Evolutionary conservation across 768 basidiomycete genomes (phyloP), one percentile per base, ranked within the genome.

Genomic region (Mycena vulgaris): DNA sequence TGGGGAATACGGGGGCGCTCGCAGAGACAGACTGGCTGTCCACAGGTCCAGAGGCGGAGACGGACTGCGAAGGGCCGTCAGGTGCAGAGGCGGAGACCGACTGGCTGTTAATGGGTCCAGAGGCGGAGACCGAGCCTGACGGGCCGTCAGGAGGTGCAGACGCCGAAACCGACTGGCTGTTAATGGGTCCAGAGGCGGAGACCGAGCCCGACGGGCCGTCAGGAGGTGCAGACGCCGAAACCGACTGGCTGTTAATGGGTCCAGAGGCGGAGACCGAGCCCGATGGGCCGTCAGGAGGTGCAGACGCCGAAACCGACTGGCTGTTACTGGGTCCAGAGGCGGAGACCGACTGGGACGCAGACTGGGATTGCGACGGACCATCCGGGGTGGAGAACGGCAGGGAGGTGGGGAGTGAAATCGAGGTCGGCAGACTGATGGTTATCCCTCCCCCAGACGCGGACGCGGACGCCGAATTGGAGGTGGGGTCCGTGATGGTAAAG

Each of bases 401-500:
- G 4, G 48, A 30, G 28, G 21, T 28, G 42, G 27, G n/a, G n/a
- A n/a, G n/a, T n/a, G n/a, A n/a, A n/a, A n/a, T n/a, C n/a, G n/a
- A 25, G 69, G 63, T 21, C 33, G 37, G 30, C 14, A 48, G 14
- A 27, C 47, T 48, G 17, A 33, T 30, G 35, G 39, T 28, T 57
- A 35, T 33, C 27, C 39, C 67, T 9, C 47, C 51, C 11, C 17
- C 45, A 16, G 35, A 66, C 13, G 17, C 39, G 19, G 31, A 59
- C 28, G 39, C 58, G 49, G 30, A 67, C 27, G 42, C 27, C 52
- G 48, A n/a, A n/a, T n/a, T 30, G 37, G 65, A 35, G 69, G 69
- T 60, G 76, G 48, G 35, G 33, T 59, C 56, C 30, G 53, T 59
- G 37, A 60, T 40, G 17, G 60, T 35, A 14, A 33, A 16, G 31